Conservation (phyloP, 2,329 filamentous ascomycete species). For the Decorospora gaudefroyi region DNA sequence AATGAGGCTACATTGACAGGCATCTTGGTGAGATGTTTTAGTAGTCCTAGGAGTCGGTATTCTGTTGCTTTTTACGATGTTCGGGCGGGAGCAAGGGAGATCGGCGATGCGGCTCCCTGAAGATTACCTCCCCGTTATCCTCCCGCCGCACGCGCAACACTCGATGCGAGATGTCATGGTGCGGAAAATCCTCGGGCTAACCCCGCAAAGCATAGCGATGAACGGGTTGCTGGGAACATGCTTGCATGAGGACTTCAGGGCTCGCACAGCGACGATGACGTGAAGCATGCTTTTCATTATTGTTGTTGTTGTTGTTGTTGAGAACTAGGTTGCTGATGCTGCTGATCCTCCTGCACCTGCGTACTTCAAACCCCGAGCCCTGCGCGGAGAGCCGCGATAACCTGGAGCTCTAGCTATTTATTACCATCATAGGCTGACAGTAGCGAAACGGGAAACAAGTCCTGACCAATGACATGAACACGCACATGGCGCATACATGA, state of each 20-base stretch:
- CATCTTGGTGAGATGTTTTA: constrained; percentile 14
- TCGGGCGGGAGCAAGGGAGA: constrained; percentile 22
- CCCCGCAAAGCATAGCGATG: constrained; percentile 18
- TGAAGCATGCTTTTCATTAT: constrained; percentile 21
- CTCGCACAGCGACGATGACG: constrained; percentile 11
- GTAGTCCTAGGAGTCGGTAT: constrained; percentile 9
- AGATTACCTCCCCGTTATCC: constrained; percentile 23
- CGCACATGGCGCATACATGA: constrained; percentile 18
- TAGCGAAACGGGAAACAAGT: constrained; percentile 5
- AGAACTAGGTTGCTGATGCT: constrained; percentile 4
- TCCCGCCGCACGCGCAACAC: constrained; percentile 40
- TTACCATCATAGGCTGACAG: constrained; percentile 18
- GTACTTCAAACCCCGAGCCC: not conserved
- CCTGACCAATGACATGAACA: constrained; percentile 17
- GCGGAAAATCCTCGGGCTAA: constrained; percentile 17
- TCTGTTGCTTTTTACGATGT: constrained; percentile 23
- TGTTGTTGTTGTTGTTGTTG: no score
- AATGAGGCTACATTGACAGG: constrained; percentile 19
- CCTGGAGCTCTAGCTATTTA: constrained; percentile 18
- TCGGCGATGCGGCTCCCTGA: constrained; percentile 24
- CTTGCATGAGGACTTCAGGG: constrained; percentile 6
- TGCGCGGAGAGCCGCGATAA: constrained; percentile 15
- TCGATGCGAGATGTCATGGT: no score
- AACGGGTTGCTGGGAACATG: constrained; percentile 16
- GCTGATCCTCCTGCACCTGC: constrained; percentile 14